Evolutionary conservation across 2,329 filamentous ascomycete species (phyloP), one percentile per base, ranked within the genome.

Genomic region (Aspergillus latus): DNA sequence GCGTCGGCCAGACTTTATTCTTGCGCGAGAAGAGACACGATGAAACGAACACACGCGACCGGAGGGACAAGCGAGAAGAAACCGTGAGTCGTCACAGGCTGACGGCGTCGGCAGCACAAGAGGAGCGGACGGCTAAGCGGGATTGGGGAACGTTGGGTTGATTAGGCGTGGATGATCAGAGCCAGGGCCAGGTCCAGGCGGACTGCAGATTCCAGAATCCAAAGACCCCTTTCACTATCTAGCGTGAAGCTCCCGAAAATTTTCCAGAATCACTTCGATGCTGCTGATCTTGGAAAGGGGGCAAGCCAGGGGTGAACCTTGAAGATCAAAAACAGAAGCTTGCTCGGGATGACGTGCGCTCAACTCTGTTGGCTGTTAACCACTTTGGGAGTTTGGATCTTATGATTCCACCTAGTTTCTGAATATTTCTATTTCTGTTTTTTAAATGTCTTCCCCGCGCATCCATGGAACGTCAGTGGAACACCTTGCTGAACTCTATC

Each of bases 41-140:
- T 44, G 39, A 15, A 29, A 26, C n/a, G 36, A 36, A 49, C 52
- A 63, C 62, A 64, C 63, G 60, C 61, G 58, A 62, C 58, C 59
- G 58, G 21, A 43, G 49, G 48, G 42, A 44, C 46, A 49, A 58
- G 54, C 34, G 37, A 58, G 57, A 54, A 7, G n/a, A 42, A 15
- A 21, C n/a, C 39, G 39, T 42, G 39, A 21, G 39, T 42, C n/a
- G 39, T 42, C n/a, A 42, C 39, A 52, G 47, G 36, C 39, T 44
- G 37, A 36, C 32, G 28, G 21, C 29, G 21, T 37, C 34, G 48
- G 37, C 52, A 45, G 36, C 16, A 37, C 15, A 48, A 50, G 42
- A 43, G 51, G 36, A 40, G 37, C 39, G 40, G 28, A 21, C 26
- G 26, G 49, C 52, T 59, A 47, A 48, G 49, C 51, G 26, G 45